Conservation (phyloP, 108 stramenopile species). For the Cyclotella distinguenda region DNA sequence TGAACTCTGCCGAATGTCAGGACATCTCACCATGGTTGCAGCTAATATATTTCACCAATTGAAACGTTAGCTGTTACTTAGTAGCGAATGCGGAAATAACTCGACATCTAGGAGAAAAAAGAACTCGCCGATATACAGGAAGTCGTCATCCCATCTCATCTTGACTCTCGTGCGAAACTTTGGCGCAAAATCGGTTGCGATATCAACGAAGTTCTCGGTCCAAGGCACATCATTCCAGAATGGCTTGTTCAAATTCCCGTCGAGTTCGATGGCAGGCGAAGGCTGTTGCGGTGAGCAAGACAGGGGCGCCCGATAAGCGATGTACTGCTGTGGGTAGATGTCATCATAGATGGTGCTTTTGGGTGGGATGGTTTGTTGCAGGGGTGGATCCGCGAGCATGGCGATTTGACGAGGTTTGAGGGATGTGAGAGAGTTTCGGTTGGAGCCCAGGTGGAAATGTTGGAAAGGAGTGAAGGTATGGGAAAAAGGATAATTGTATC, state of each 20-base stretch:
- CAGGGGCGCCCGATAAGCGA: constrained; percentile 36
- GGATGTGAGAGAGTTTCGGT: too few species aligned
- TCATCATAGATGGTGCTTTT: constrained; percentile 18
- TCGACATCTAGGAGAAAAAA: not conserved
- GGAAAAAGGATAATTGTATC: too few species aligned
- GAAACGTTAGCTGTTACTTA: constrained; percentile 44
- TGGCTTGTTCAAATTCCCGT: constrained; percentile 72
- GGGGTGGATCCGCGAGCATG: too few species aligned
- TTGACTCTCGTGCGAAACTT: constrained; percentile 66
- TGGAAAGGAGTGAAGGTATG: too few species aligned
- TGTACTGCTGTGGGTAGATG: constrained; percentile 46
- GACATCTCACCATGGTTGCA: too few species aligned
- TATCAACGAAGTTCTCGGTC: constrained; percentile 79
- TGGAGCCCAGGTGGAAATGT: too few species aligned
- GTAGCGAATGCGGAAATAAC: too few species aligned
- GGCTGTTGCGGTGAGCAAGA: not conserved
- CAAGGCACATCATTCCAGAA: constrained; percentile 69
- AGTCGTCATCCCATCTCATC: constrained; percentile 79
- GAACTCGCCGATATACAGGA: constrained; percentile 70
- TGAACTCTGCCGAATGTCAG: too few species aligned
- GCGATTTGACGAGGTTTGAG: too few species aligned
- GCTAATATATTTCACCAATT: too few species aligned
- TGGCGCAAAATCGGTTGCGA: constrained; percentile 51
- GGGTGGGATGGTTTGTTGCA: not conserved
- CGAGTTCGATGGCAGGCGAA: constrained; percentile 39